Evolutionary conservation across 768 basidiomycete species (phyloP), one percentile per base, ranked within the genome.

Genomic region (Pholiota microspora): DNA sequence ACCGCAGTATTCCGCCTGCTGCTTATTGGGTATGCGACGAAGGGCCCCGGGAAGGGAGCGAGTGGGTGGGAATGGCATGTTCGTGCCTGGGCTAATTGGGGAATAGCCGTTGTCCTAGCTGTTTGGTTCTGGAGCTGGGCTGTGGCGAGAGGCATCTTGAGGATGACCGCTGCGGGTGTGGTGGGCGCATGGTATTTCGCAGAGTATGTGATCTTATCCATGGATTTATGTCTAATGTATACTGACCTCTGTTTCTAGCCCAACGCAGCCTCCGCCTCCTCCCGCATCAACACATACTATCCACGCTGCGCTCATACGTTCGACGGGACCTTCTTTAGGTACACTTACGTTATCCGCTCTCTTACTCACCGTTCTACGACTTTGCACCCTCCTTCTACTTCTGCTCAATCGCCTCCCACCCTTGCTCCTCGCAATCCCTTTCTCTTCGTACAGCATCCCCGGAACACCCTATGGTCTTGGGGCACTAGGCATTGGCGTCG

Each of bases 151-250:
- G 94, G 94, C 1, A 66, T 92, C 1, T 71, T 94, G 40, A 77
- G 92, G 6, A 89, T 88, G 51, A 82, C 85, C 2, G 83, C 85
- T 53, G 86, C 92, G 0, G 88, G 86, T 27, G 90, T 94, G 3
- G 82, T 98, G 29, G 94, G 93, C 1, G 85, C 88, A 42, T 98
- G 94, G 94, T 97, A 96, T 67, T 96, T 92, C 59, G 71, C 76
- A 27, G 74, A 78, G 78, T 78, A 62, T 46, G 78, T 70, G 67
- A n/a, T 34, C 24, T 42, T 55, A n/a, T 45, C 24, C 36, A 35
- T 32, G 42, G 21, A 34, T 29, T 21, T 21, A 16, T 2, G 28
- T 18, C 12, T 38, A 27, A 54, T 9, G 21, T 21, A 42, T 8
- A 44, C 3, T 36, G n/a, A 36, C 7, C 9, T 5, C 12, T 53